phyloP scores from a whole-genome alignment of 371 early-diverging fungal species.

The Mucor indicus region DNA sequence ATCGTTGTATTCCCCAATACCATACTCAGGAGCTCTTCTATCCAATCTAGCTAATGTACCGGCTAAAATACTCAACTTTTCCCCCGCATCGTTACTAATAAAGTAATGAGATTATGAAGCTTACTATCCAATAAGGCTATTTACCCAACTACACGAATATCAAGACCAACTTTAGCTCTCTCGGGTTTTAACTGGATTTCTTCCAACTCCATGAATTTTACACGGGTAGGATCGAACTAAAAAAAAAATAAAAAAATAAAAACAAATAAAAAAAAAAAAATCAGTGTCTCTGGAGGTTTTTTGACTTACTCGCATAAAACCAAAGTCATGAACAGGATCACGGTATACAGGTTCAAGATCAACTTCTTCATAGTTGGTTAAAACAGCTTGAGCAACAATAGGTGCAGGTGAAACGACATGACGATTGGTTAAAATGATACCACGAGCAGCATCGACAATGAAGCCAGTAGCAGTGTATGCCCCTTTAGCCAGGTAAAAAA shows the following conservation, averaged over 20 bases:
- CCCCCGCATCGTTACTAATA: slow-evolving; percentile 75
- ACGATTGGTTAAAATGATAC: slow-evolving; percentile 87
- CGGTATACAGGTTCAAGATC: slow-evolving; percentile 78
- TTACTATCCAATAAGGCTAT: not conserved
- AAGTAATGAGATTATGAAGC: not conserved
- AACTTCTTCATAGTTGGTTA: slow-evolving; percentile 88
- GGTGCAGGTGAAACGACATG: slow-evolving; percentile 90
- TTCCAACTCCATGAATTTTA: slow-evolving; percentile 69
- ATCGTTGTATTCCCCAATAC: slow-evolving; percentile 64
- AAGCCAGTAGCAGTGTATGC: slow-evolving; percentile 87
- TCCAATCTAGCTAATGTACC: slow-evolving; percentile 81
- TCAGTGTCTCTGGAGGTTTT: too few relatives aligned
- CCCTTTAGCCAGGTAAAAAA: slow-evolving; percentile 18
- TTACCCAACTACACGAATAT: slow-evolving; percentile 81
- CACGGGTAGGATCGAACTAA: slow-evolving; percentile 75
- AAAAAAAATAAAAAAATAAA: slow-evolving; percentile 20
- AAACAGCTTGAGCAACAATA: slow-evolving; percentile 79
- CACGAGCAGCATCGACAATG: slow-evolving; percentile 82
- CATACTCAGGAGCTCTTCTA: slow-evolving; percentile 46
- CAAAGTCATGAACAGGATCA: slow-evolving; percentile 92
- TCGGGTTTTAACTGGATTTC: slow-evolving; percentile 77
- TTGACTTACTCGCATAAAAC: slow-evolving; percentile 48
- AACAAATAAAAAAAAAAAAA: not conserved
- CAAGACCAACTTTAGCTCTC: slow-evolving; percentile 79
- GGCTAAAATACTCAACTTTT: slow-evolving; percentile 75